Evolutionary conservation across 257 asterid species (phyloP).

Genomic region (Fraxinus anomala): DNA sequence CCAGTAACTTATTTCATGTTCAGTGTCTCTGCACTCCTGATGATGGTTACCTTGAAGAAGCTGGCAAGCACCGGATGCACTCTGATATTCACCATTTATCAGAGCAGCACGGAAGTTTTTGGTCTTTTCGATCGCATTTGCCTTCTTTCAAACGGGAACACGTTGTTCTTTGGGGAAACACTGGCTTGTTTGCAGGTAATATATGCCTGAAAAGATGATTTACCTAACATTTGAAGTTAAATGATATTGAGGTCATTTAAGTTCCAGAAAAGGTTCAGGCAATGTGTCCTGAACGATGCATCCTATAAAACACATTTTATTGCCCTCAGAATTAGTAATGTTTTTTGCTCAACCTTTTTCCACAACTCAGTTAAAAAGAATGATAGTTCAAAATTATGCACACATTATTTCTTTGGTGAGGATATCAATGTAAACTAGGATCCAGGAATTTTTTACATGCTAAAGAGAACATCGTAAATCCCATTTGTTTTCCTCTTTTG

Average conservation of each 20-base stretch:
- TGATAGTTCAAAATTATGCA: background rate
- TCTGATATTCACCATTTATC: constrained; percentile 85
- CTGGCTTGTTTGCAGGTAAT: constrained; percentile 97
- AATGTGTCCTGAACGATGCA: background rate
- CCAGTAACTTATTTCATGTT: constrained; percentile 23
- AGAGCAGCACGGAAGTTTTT: constrained; percentile 99
- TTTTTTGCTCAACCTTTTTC: background rate
- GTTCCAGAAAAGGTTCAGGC: background rate
- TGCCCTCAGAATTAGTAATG: constrained; percentile 3
- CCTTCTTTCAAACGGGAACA: constrained; percentile 98
- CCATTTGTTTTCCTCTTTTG: constrained; percentile 1
- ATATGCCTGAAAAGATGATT: constrained; percentile 23
- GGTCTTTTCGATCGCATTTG: constrained; percentile 98
- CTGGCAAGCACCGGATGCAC: constrained; percentile 98
- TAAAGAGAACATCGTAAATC: background rate
- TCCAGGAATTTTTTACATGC: background rate
- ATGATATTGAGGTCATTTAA: background rate
- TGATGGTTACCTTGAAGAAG: constrained; percentile 99
- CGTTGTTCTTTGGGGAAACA: constrained; percentile 97
- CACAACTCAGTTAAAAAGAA: constrained; percentile 1
- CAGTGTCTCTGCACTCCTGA: constrained; percentile 95
- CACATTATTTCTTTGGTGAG: constrained; percentile 1
- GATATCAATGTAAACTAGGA: constrained; percentile 12
- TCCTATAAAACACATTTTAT: background rate
- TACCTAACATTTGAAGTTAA: constrained; percentile 4